A percentile compares a stretch with the other conserved stretches of the same genome.
phyloP scores from a whole-genome alignment of 108 stramenopile genomes.

The Discostella stelligeroides region DNA sequence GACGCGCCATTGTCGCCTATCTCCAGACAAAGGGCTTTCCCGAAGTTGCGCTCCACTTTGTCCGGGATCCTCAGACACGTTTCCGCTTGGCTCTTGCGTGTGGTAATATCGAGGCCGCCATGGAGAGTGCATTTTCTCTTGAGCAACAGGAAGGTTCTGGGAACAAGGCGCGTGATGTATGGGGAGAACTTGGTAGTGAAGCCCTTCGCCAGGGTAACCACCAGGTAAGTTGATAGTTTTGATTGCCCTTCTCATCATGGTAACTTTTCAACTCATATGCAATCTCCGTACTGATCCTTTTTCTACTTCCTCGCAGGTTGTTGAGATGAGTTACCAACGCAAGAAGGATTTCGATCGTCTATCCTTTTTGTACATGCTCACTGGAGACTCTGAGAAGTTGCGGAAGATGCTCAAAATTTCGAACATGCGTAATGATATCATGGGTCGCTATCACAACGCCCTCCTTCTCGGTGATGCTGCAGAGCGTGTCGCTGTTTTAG shows the following conservation, averaged over 20 bases:
- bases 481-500: slow-evolving; percentile 92
- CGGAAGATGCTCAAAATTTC: slow-evolving; percentile 98
- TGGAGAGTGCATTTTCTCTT: slow-evolving; percentile 92
- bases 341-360: slow-evolving; percentile 98
- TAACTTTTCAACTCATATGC: background rate
- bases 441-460: slow-evolving; percentile 98
- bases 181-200: slow-evolving; percentile 94
- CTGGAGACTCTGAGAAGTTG: slow-evolving; percentile 94
- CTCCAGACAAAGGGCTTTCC: slow-evolving; percentile 98
- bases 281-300: background rate
- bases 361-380: slow-evolving; percentile 96
- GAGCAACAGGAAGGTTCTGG: slow-evolving; percentile 63
- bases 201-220: slow-evolving; percentile 97
- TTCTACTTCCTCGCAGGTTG: slow-evolving; percentile 53
- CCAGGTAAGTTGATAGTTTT: slow-evolving; percentile 45
- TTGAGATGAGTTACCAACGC: slow-evolving; percentile 98
- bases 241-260: background rate
- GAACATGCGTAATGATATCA: slow-evolving; percentile 93
- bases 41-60: slow-evolving; percentile 99
- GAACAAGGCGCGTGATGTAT: slow-evolving; percentile 85
- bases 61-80: slow-evolving; percentile 91
- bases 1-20: slow-evolving; percentile 97
- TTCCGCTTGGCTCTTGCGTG: slow-evolving; percentile 98
- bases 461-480: slow-evolving; percentile 94
- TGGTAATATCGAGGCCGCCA: slow-evolving; percentile 98